Evolutionary conservation across 805 yeast genomes (phyloP).

Genomic region (Saturnispora quitensis): DNA sequence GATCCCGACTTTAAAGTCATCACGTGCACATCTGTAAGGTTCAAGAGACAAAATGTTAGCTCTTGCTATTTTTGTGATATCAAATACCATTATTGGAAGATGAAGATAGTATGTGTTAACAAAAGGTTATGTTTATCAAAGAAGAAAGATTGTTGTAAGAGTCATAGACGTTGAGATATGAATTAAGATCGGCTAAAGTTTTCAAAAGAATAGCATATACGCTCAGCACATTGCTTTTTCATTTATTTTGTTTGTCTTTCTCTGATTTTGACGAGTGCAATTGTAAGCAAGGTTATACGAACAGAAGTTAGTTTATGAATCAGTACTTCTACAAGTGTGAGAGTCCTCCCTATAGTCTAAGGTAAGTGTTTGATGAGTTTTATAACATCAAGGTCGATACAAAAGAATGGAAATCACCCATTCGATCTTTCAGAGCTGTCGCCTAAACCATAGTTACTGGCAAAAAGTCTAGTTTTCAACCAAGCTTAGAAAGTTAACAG

Average conservation of each 20-base stretch:
- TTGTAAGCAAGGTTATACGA: background rate
- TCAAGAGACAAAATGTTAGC: conserved; percentile 76
- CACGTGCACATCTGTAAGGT: conserved; percentile 96
- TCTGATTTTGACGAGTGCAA: background rate
- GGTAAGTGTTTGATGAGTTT: too few relatives aligned
- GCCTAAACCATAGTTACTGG: too few relatives aligned
- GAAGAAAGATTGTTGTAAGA: background rate
- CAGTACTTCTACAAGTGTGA: too few relatives aligned
- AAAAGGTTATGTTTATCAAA: background rate
- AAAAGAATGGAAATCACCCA: too few relatives aligned
- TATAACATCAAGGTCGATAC: too few relatives aligned
- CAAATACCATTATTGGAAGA: conserved; percentile 33
- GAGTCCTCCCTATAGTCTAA: too few relatives aligned
- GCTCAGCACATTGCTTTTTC: background rate
- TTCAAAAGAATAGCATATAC: background rate
- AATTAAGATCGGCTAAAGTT: background rate
- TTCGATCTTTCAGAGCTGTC: too few relatives aligned
- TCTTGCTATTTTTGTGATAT: conserved; percentile 54
- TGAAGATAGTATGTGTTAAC: background rate
- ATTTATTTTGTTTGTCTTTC: background rate
- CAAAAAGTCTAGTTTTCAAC: too few relatives aligned
- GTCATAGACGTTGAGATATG: background rate
- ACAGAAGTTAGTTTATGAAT: too few relatives aligned
- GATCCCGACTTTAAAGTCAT: conserved; percentile 83
- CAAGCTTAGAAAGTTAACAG: too few relatives aligned